phyloP scores from a whole-genome alignment of 2,329 filamentous ascomycete genomes.

The Mariannaea elegans region DNA sequence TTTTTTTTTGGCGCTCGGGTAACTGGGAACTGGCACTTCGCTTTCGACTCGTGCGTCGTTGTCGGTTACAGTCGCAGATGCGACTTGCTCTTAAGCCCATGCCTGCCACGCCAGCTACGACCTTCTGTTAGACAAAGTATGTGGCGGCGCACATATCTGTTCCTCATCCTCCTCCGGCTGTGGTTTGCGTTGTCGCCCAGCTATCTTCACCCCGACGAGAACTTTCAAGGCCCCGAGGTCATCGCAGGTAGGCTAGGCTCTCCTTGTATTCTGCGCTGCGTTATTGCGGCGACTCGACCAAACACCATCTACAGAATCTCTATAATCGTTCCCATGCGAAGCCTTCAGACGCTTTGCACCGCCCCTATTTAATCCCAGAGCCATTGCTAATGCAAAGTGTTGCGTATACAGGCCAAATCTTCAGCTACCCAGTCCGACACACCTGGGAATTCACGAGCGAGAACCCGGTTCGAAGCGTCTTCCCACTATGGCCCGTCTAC shows the following conservation, averaged over 20 bases:
- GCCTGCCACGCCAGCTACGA: conserved; percentile 38
- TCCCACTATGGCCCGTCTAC: conserved; percentile 95
- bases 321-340: background rate
- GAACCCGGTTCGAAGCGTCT: conserved; percentile 91
- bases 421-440: conserved; percentile 85
- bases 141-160: conserved; percentile 91
- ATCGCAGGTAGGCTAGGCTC: conserved; percentile 78
- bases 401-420: conserved; percentile 77
- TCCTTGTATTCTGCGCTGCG: conserved; percentile 9
- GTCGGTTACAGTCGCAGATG: conserved; percentile 26
- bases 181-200: conserved; percentile 95
- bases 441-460: conserved; percentile 97
- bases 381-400: conserved; percentile 20
- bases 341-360: background rate
- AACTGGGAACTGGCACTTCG: conserved; percentile 7
- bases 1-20: background rate
- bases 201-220: conserved; percentile 98
- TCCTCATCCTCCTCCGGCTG: conserved; percentile 85
- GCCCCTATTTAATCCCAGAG: background rate
- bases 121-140: conserved; percentile 59
- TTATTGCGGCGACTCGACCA: background rate
- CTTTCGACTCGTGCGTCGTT: background rate
- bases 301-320: too few species aligned
- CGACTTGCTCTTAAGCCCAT: conserved; percentile 33
- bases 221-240: conserved; percentile 97